These are phyloP conservation scores for Blastosporella zonata DNA, from an alignment of 1,284 basidiomycete genomes.

Conservation along the genomic window DNA sequence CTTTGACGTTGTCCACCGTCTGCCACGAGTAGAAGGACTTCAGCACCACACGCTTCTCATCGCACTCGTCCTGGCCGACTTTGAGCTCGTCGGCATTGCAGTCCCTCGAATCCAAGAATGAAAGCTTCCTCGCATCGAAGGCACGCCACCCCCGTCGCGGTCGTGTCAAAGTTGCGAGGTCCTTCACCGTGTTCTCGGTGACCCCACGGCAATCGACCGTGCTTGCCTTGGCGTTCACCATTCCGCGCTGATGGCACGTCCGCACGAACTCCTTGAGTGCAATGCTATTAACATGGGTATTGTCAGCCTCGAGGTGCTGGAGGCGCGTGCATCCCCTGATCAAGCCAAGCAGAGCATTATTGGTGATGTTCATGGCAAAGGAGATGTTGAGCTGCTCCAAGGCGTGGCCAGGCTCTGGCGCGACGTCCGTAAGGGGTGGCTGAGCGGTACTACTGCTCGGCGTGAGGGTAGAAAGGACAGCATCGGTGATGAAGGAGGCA, in stretches of 20 bases:
- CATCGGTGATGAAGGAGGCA: slow-evolving; percentile 73
- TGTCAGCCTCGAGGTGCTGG: slow-evolving; percentile 71
- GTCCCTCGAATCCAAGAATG: slow-evolving; percentile 67
- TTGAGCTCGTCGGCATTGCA: slow-evolving; percentile 52
- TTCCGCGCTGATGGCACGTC: slow-evolving; percentile 46
- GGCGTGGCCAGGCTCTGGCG: slow-evolving; percentile 50
- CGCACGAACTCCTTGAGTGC: slow-evolving; percentile 71
- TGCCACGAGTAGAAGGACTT: slow-evolving; percentile 90
- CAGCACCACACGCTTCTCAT: slow-evolving; percentile 65
- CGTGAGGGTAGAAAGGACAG: slow-evolving; percentile 64
- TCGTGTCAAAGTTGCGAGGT: slow-evolving; percentile 53
- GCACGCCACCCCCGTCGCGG: slow-evolving; percentile 71
- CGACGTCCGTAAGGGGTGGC: background rate
- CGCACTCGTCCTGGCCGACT: slow-evolving; percentile 74
- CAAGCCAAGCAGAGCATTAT: slow-evolving; percentile 62
- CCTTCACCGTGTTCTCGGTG: slow-evolving; percentile 58
- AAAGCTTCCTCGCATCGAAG: slow-evolving; percentile 62
- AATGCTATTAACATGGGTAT: slow-evolving; percentile 64
- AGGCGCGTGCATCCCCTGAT: slow-evolving; percentile 64
- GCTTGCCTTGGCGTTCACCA: slow-evolving; percentile 52
- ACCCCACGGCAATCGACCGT: slow-evolving; percentile 78
- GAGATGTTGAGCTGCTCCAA: slow-evolving; percentile 78
- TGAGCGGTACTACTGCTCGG: slow-evolving; percentile 32
- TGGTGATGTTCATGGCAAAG: slow-evolving; percentile 58
- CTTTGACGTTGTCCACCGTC: slow-evolving; percentile 69